Evolutionary conservation across 2,329 filamentous ascomycete genomes (phyloP), one percentile per base, ranked within the genome.

Genomic region (Colletotrichum karsti): DNA sequence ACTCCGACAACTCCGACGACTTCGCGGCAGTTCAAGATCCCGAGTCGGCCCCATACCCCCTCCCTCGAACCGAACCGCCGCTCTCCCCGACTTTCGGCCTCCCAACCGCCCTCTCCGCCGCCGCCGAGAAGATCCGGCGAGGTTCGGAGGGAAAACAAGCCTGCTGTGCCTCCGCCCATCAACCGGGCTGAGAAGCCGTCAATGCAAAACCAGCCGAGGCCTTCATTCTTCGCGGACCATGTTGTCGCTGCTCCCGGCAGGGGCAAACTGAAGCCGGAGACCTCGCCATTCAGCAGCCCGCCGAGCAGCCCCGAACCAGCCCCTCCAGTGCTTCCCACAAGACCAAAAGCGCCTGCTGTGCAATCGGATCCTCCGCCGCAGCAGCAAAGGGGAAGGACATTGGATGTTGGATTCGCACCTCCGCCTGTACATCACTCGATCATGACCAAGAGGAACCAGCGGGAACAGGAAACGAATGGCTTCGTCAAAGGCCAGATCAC

Each of bases 221-320:
- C 72, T 7, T 74, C 74, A 10, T 72, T 73, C 63, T 59, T 74
- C 10, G 69, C 69, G 12, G 74, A 76, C 7, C 69, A 59, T 20
- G 69, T 63, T 41, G 70, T 70, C 18, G 62, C 69, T 6, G 70
- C 77, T 24, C 81, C 83, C 42, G 63, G 72, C 69, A 77, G 71
- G 74, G 79, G 71, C 46, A 73, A 81, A 74, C 35, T 82, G 76
- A 48, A 79, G 75, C 77, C 83, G 69, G 81, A 83, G 74, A 76
- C 90, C 0, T 97, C 95, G 1, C 95, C 95, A 0, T 97, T 98
- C 76, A 94, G 86, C 74, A 97, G 94, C 37, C 94, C 94, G 18
- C 94, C 95, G 0, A 91, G 90, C 72, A 95, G 92, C 75, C 87
- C 88, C 5, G 81, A 82, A n/a, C 81, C 82, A n/a, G 80, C 81